Conservation (phyloP, 2,329 filamentous ascomycete genomes). For the Laburnicola sp. region DNA sequence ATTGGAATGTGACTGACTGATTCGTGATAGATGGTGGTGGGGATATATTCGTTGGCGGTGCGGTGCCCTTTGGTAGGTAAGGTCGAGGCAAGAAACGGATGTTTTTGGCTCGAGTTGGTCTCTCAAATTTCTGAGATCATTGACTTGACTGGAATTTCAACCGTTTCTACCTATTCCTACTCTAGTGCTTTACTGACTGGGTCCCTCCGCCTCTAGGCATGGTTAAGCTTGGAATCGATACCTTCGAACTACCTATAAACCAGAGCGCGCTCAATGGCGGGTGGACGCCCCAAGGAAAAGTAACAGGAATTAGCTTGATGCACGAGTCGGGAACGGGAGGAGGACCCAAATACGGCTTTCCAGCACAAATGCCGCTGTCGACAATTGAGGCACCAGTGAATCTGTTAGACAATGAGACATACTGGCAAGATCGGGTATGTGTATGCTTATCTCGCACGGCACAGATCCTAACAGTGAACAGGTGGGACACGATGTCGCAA, state of each 20-base stretch:
- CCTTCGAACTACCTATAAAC: slow-evolving; percentile 41
- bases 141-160: no score
- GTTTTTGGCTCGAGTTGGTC: no score
- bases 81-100: no score
- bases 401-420: slow-evolving; percentile 48
- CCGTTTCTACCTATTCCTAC: no score
- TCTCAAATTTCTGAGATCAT: no score
- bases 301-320: slow-evolving; percentile 46
- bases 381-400: slow-evolving; percentile 48
- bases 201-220: no score
- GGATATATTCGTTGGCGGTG: slow-evolving; percentile 46
- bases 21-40: slow-evolving; percentile 41
- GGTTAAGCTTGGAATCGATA: slow-evolving; percentile 48
- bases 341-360: slow-evolving; percentile 47
- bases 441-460: background rate
- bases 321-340: slow-evolving; percentile 46
- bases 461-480: slow-evolving; percentile 7
- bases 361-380: slow-evolving; percentile 48
- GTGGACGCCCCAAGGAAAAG: slow-evolving; percentile 46
- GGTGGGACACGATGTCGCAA: slow-evolving; percentile 37
- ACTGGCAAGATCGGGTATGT: slow-evolving; percentile 45
- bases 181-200: no score
- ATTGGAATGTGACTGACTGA: slow-evolving; percentile 4
- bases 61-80: slow-evolving; percentile 45
- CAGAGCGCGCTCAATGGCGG: slow-evolving; percentile 47